Evolutionary conservation across 1,284 basidiomycete genomes (phyloP).

Genomic region (Coniophora puteana): DNA sequence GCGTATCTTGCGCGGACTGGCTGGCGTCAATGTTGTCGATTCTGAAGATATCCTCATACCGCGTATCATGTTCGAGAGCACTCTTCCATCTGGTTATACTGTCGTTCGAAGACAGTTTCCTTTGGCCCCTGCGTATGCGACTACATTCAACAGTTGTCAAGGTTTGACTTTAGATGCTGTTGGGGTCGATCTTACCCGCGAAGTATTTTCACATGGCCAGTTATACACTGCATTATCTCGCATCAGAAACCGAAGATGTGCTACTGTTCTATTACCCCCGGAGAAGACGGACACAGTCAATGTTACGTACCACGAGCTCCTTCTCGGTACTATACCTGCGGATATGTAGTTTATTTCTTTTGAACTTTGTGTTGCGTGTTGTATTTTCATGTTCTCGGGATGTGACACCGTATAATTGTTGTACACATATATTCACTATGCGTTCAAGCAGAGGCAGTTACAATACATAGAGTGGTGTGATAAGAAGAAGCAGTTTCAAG

Average conservation of each 20-base stretch:
- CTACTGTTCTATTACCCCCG: constrained; percentile 6
- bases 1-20: constrained; percentile 20
- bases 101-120: constrained; percentile 36
- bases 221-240: constrained; percentile 40
- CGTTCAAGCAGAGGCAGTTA: too few relatives aligned
- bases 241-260: constrained; percentile 26
- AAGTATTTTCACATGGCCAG: constrained; percentile 41
- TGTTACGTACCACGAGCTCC: constrained; percentile 15
- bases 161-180: constrained; percentile 36
- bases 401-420: too few relatives aligned
- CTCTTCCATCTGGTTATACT: constrained; percentile 29
- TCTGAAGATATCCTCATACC: constrained; percentile 31
- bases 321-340: too few relatives aligned
- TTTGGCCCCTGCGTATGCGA: constrained; percentile 36
- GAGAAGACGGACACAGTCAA: constrained; percentile 14
- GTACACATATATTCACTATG: too few relatives aligned
- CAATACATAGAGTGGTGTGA: too few relatives aligned
- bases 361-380: too few relatives aligned
- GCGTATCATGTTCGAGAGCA: constrained; percentile 29
- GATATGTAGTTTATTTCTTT: too few relatives aligned
- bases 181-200: constrained; percentile 30
- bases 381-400: too few relatives aligned
- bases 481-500: too few relatives aligned
- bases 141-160: constrained; percentile 42
- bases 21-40: constrained; percentile 16